phyloP scores from a whole-genome alignment of 108 stramenopile species.

The Cyclotella sp. region DNA sequence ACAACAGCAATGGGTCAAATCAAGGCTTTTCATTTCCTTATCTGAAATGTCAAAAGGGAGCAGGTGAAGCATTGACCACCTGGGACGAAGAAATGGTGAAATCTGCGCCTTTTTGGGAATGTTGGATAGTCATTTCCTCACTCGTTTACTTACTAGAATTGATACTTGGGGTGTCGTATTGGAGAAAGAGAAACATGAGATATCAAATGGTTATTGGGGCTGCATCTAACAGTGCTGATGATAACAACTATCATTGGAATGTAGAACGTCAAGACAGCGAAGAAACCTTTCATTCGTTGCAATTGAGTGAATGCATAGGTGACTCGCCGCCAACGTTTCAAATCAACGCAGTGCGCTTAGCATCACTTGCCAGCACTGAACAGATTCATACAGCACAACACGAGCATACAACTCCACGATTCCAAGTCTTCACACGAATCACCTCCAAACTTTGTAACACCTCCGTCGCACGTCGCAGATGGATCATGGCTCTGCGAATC shows the following conservation, averaged over 20 bases:
- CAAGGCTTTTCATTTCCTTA: conserved; percentile 35
- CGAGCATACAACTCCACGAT: conserved; percentile 24
- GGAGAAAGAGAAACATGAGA: conserved; percentile 4
- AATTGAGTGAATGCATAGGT: conserved; percentile 12
- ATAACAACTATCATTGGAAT: not conserved
- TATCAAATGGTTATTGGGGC: conserved; percentile 16
- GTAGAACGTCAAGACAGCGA: not conserved
- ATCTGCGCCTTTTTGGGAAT: conserved; percentile 43
- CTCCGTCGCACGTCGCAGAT: not conserved
- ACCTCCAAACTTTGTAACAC: conserved; percentile 17
- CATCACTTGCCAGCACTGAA: not conserved
- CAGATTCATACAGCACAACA: not conserved
- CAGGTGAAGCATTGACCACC: conserved; percentile 43
- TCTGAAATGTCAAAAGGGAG: conserved; percentile 46
- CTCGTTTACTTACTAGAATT: conserved; percentile 24
- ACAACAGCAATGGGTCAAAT: not conserved
- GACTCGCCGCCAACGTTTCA: conserved; percentile 1
- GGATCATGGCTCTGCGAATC: conserved; percentile 19
- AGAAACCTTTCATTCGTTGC: conserved; percentile 16
- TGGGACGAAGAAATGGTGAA: conserved; percentile 36
- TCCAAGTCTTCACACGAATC: conserved; percentile 25
- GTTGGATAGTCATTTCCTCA: conserved; percentile 27
- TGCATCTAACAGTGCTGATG: not conserved
- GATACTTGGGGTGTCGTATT: not conserved
- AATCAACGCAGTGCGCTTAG: not conserved